These are phyloP conservation scores for Peronospora tabacina DNA, from an alignment of 352 stramenopile genomes.

Conservation along the genomic window DNA sequence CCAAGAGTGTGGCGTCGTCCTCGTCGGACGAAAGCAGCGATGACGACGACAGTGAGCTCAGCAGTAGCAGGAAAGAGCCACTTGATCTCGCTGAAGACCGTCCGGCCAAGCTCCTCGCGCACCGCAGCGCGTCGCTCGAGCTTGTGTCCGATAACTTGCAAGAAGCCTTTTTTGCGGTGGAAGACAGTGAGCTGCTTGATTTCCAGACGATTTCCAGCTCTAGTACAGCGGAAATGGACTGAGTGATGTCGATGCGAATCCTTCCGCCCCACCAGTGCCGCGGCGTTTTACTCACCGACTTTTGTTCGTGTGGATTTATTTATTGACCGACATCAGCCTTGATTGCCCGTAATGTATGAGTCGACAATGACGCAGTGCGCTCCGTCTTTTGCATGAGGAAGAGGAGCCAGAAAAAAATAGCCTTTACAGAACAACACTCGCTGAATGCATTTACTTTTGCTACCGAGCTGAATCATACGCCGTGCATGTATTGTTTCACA, in stretches of 20 bases:
- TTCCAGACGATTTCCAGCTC: conserved; percentile 32
- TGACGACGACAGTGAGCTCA: conserved; percentile 27
- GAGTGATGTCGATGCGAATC: conserved; percentile 5
- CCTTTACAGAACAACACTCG: conserved; percentile 18
- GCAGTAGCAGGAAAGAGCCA: conserved; percentile 31
- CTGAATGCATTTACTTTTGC: conserved; percentile 32
- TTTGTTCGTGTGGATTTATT: conserved; percentile 33
- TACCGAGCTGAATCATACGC: background rate
- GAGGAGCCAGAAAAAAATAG: conserved; percentile 18
- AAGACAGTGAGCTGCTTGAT: conserved; percentile 62
- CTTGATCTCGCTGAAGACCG: conserved; percentile 31
- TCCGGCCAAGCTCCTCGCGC: conserved; percentile 25
- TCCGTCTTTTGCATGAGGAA: conserved; percentile 9
- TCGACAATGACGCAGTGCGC: conserved; percentile 16
- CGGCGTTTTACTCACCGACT: conserved; percentile 15
- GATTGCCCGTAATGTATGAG: conserved; percentile 37
- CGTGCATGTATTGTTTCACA: background rate
- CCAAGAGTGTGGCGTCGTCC: conserved; percentile 55
- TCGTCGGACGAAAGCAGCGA: conserved; percentile 46
- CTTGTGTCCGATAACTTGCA: conserved; percentile 73
- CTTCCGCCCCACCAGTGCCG: background rate
- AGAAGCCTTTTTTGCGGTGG: conserved; percentile 55
- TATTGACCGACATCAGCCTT: conserved; percentile 35
- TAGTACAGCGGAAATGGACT: conserved; percentile 21
- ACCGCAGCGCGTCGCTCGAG: conserved; percentile 39